Evolutionary conservation across 805 yeast species (phyloP).

Genomic region (Barnettozyma sp.): DNA sequence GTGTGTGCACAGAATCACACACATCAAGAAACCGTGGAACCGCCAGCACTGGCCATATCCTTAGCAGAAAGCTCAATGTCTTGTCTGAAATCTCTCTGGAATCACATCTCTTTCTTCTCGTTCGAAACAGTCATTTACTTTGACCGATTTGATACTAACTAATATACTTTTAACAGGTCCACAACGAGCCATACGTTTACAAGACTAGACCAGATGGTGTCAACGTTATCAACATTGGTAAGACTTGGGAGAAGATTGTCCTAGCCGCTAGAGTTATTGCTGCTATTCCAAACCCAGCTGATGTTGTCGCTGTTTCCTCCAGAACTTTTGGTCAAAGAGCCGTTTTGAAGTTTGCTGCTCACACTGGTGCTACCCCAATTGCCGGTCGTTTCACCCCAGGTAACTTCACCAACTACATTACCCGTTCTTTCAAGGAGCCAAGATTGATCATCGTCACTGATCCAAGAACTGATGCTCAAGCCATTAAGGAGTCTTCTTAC

Average conservation of each 20-base stretch:
- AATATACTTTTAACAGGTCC: too few relatives aligned
- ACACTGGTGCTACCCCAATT: constrained; percentile 99
- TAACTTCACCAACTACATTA: constrained; percentile 99
- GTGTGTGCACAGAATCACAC: too few relatives aligned
- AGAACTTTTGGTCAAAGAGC: constrained; percentile 99
- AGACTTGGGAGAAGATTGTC: constrained; percentile 99
- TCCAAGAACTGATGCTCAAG: constrained; percentile 99
- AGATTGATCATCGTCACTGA: constrained; percentile 98
- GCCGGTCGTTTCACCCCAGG: constrained; percentile 99
- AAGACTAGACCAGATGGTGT: constrained; percentile 99
- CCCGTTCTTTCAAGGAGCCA: constrained; percentile 99
- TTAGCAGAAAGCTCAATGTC: too few relatives aligned
- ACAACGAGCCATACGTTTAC: constrained; percentile 95
- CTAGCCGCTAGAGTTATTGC: constrained; percentile 99
- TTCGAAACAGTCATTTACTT: too few relatives aligned
- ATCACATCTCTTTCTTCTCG: too few relatives aligned
- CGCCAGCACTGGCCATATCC: too few relatives aligned
- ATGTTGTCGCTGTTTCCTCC: constrained; percentile 97
- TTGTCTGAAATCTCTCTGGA: too few relatives aligned
- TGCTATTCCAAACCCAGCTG: constrained; percentile 97
- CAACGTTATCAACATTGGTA: constrained; percentile 95
- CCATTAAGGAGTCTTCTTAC: constrained; percentile 99
- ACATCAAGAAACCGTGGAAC: too few relatives aligned
- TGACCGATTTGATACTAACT: too few relatives aligned
- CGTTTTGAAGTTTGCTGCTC: constrained; percentile 98